A percentile compares a stretch with the other conserved stretches of the same genome.
Conservation (phyloP, 2,329 filamentous ascomycete genomes). For the Alternaria sp. region DNA sequence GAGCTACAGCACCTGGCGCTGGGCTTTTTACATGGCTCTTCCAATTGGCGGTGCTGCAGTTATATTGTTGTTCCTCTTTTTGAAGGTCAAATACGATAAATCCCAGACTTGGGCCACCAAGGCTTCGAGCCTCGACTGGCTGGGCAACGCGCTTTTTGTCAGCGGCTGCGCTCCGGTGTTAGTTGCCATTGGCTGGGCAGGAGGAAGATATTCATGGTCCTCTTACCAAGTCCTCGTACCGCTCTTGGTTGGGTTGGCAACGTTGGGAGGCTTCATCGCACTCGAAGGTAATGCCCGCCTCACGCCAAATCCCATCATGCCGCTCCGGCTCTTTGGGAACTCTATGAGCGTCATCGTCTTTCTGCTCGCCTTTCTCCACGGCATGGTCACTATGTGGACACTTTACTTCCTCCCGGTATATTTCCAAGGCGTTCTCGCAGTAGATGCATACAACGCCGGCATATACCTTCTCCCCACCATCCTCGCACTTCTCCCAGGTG, state of each 20-base stretch:
- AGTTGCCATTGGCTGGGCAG: background rate
- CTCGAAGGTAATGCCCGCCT: background rate
- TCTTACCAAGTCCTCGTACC: background rate
- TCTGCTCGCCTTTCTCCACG: background rate
- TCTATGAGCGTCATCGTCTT: background rate
- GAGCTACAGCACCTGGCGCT: slow-evolving; percentile 48
- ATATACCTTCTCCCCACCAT: slow-evolving; percentile 16
- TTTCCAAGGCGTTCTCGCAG: slow-evolving; percentile 17
- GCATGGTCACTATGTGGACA: background rate
- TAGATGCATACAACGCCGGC: slow-evolving; percentile 9
- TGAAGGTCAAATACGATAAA: slow-evolving; percentile 14
- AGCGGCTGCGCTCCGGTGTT: background rate
- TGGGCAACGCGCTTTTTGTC: background rate
- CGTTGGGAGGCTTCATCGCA: background rate
- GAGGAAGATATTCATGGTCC: background rate
- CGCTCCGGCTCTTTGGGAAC: background rate
- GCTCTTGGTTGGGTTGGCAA: background rate
- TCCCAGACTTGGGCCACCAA: background rate
- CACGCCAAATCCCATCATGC: background rate
- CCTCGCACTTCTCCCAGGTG: slow-evolving; percentile 2
- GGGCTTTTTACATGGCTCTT: slow-evolving; percentile 50
- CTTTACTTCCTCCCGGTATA: slow-evolving; percentile 24
- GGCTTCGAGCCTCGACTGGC: background rate
- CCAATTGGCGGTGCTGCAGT: slow-evolving; percentile 21
- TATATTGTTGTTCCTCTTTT: background rate